These are phyloP conservation scores for Aspergillus unguis DNA, from an alignment of 2,329 filamentous ascomycete species.

Conservation along the genomic window DNA sequence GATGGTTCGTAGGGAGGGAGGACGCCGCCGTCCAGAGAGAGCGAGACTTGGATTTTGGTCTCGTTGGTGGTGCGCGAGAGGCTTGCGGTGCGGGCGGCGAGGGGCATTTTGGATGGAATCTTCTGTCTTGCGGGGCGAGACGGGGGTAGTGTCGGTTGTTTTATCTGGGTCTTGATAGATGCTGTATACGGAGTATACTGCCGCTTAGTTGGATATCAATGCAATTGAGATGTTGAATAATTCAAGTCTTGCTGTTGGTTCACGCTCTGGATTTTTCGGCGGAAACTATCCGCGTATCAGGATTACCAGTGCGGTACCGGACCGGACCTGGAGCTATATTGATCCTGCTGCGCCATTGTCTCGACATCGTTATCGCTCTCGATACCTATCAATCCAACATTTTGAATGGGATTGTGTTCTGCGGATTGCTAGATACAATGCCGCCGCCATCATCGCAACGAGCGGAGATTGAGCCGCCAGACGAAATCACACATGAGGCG, in stretches of 20 bases:
- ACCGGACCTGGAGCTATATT: slow-evolving; percentile 10
- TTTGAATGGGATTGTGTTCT: neutral
- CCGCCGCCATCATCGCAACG: slow-evolving; percentile 41
- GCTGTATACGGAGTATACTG: too few relatives aligned
- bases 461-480: slow-evolving; percentile 41
- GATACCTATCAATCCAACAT: neutral
- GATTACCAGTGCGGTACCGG: slow-evolving; percentile 1
- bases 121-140: neutral
- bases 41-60: slow-evolving; percentile 88
- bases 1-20: slow-evolving; percentile 43
- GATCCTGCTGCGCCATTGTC: slow-evolving; percentile 15
- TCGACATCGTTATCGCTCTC: neutral
- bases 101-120: slow-evolving; percentile 19
- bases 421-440: slow-evolving; percentile 27
- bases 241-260: slow-evolving; percentile 2
- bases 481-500: slow-evolving; percentile 41
- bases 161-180: too few relatives aligned
- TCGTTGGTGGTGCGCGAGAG: slow-evolving; percentile 93
- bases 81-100: slow-evolving; percentile 67
- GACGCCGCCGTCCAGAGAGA: slow-evolving; percentile 88
- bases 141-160: neutral
- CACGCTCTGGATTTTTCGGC: slow-evolving; percentile 2
- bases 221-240: slow-evolving; percentile 8
- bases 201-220: too few relatives aligned
- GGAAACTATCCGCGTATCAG: slow-evolving; percentile 8